These are phyloP conservation scores for Cardamine chenopodiifolia DNA, from an alignment of 345 rosid genomes.

Conservation along the genomic window DNA sequence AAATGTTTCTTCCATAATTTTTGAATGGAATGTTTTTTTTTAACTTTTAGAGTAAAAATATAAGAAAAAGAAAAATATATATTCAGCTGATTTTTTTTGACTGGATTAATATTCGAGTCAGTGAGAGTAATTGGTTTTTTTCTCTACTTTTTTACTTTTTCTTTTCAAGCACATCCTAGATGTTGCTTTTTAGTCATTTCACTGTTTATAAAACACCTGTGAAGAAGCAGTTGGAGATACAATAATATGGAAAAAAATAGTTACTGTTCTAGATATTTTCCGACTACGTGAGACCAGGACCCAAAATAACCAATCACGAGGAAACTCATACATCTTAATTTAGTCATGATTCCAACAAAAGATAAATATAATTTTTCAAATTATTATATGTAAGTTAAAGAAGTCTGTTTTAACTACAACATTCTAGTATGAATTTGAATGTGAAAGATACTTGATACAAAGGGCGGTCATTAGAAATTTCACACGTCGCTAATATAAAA, in stretches of 20 bases:
- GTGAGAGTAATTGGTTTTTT: too few species aligned
- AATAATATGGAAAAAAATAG: neutral
- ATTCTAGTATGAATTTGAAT: conserved; percentile 22
- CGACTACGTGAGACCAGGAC: conserved; percentile 10
- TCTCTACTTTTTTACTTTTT: too few species aligned
- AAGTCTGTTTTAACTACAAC: conserved; percentile 30
- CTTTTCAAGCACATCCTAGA: too few species aligned
- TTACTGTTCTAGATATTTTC: conserved; percentile 30
- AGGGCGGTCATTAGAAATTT: neutral
- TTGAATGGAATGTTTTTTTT: too few species aligned
- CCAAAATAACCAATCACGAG: conserved; percentile 28
- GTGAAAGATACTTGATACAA: conserved; percentile 11
- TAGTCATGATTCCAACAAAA: conserved; percentile 14
- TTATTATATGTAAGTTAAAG: neutral
- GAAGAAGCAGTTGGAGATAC: conserved; percentile 8
- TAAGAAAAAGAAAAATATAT: too few species aligned
- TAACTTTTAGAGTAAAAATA: too few species aligned
- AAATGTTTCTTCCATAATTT: too few species aligned
- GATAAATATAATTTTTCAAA: neutral
- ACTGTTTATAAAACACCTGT: conserved; percentile 1
- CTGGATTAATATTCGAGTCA: too few species aligned
- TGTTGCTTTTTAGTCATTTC: neutral
- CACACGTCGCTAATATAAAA: neutral
- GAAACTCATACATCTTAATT: neutral
- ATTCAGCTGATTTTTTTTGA: too few species aligned